Conservation (phyloP, 345 rosid genomes). For the Clausena lansium region DNA sequence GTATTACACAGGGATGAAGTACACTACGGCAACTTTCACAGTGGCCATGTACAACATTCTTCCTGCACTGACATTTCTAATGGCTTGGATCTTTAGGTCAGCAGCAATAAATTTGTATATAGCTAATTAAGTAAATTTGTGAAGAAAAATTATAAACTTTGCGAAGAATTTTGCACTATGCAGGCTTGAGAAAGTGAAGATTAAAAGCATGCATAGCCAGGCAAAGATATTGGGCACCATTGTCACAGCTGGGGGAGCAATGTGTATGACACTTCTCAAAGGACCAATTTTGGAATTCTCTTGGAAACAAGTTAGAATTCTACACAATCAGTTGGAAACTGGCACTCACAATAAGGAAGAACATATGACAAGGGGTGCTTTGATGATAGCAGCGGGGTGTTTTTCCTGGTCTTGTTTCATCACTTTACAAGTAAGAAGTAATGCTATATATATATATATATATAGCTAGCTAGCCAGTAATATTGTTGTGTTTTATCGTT, state of each 20-base stretch:
- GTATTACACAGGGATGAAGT: conserved; percentile 63
- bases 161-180: background rate
- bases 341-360: conserved; percentile 11
- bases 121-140: background rate
- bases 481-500: too few relatives aligned
- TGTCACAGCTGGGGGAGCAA: conserved; percentile 50
- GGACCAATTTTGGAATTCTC: conserved; percentile 32
- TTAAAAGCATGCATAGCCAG: conserved; percentile 30
- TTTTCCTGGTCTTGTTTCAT: conserved; percentile 71
- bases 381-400: conserved; percentile 53
- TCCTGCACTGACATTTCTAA: conserved; percentile 63
- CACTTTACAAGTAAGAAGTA: conserved; percentile 45
- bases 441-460: background rate
- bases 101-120: background rate
- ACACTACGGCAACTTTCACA: conserved; percentile 68
- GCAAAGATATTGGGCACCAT: conserved; percentile 43
- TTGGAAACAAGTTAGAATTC: conserved; percentile 15
- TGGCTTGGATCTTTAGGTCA: conserved; percentile 61
- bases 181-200: conserved; percentile 40
- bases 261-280: conserved; percentile 44
- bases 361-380: conserved; percentile 45
- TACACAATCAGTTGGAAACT: background rate
- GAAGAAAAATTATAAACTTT: background rate
- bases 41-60: conserved; percentile 64
- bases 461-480: too few relatives aligned